A percentile compares a stretch with the other conserved stretches of the same genome.
Conservation (phyloP, 768 basidiomycete genomes). For the Mycena belliarum region DNA sequence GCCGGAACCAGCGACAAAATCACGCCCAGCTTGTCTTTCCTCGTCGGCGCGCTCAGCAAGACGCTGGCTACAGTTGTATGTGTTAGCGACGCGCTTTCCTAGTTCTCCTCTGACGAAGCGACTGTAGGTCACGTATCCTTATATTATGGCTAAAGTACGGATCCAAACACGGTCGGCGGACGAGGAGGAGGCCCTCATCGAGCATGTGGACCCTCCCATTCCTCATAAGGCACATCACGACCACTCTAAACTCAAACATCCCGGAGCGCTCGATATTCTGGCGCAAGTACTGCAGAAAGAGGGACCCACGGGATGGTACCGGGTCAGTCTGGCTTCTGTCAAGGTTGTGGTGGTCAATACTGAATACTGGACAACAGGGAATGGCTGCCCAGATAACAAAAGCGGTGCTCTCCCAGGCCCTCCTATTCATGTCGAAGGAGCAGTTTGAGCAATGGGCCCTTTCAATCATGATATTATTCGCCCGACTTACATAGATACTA, state of each 20-base stretch:
- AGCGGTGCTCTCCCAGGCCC: slow-evolving; percentile 92
- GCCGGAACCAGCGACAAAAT: slow-evolving; percentile 57
- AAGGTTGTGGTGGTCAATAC: background rate
- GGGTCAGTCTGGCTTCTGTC: slow-evolving; percentile 50
- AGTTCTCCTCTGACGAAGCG: background rate
- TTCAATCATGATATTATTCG: slow-evolving; percentile 59
- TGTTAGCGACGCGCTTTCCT: slow-evolving; percentile 18
- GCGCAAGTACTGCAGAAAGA: slow-evolving; percentile 68
- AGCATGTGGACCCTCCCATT: slow-evolving; percentile 38
- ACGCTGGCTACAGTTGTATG: slow-evolving; percentile 92
- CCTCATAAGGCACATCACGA: slow-evolving; percentile 40
- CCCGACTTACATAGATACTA: slow-evolving; percentile 34
- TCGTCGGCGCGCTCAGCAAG: slow-evolving; percentile 91
- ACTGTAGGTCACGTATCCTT: slow-evolving; percentile 85
- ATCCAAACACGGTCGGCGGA: slow-evolving; percentile 83
- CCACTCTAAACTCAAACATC: slow-evolving; percentile 49
- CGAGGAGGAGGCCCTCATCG: slow-evolving; percentile 45
- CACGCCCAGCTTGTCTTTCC: slow-evolving; percentile 76
- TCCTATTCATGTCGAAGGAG: slow-evolving; percentile 97
- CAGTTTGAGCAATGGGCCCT: slow-evolving; percentile 92
- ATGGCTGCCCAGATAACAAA: slow-evolving; percentile 97
- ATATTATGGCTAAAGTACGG: slow-evolving; percentile 95
- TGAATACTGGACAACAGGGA: slow-evolving; percentile 51
- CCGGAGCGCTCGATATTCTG: slow-evolving; percentile 80
- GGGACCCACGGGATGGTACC: slow-evolving; percentile 93